Conservation (phyloP, 345 rosid species). For the Brassica rapa region DNA sequence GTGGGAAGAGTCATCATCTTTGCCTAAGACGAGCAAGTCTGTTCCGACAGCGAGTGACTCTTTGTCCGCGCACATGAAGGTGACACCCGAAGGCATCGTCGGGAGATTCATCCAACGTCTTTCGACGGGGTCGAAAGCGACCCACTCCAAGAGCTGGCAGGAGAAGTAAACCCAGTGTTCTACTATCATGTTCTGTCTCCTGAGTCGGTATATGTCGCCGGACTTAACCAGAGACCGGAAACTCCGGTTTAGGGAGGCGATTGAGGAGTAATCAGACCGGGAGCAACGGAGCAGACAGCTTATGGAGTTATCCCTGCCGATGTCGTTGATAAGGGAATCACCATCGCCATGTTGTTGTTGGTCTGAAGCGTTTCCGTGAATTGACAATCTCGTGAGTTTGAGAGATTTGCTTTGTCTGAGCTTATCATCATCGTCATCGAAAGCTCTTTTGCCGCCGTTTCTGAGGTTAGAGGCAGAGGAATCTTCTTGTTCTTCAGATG, state of each 20-base stretch:
- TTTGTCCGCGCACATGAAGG: slow-evolving; percentile 54
- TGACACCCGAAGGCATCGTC: slow-evolving; percentile 49
- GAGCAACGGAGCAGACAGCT: slow-evolving; percentile 67
- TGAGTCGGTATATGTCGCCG: slow-evolving; percentile 54
- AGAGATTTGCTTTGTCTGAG: slow-evolving; percentile 38
- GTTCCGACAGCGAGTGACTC: slow-evolving; percentile 70
- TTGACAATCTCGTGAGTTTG: slow-evolving; percentile 22
- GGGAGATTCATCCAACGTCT: slow-evolving; percentile 69
- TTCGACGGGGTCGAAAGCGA: slow-evolving; percentile 64
- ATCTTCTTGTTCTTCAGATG: slow-evolving; percentile 6
- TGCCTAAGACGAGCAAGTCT: slow-evolving; percentile 63
- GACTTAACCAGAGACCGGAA: slow-evolving; percentile 51
- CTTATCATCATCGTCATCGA: slow-evolving; percentile 26
- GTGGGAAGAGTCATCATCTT: slow-evolving; percentile 37
- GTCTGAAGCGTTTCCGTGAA: not conserved
- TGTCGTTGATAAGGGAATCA: slow-evolving; percentile 49
- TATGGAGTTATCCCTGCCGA: slow-evolving; percentile 71
- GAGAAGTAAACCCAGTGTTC: slow-evolving; percentile 92
- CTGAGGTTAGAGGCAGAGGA: slow-evolving; percentile 29
- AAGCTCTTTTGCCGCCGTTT: slow-evolving; percentile 56
- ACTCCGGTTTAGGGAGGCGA: slow-evolving; percentile 49
- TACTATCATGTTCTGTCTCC: slow-evolving; percentile 43
- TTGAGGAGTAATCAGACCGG: slow-evolving; percentile 51
- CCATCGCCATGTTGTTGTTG: slow-evolving; percentile 32
- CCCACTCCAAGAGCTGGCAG: slow-evolving; percentile 69